These are phyloP conservation scores for Scutellaria minor DNA, from an alignment of 257 asterid genomes.

Conservation along the genomic window DNA sequence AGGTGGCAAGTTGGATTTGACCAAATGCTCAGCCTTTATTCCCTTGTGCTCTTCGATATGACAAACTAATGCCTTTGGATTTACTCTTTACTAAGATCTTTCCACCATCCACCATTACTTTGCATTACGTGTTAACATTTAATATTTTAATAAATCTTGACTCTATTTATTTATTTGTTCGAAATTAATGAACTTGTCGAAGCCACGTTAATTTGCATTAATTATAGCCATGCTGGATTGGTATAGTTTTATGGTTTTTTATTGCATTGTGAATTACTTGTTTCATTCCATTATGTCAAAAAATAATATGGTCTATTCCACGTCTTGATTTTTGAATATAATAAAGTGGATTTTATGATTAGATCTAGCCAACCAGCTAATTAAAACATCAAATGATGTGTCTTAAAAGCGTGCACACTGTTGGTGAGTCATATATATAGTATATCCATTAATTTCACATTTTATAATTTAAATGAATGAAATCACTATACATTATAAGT, in stretches of 20 bases:
- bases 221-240: neutral
- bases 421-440: no score
- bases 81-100: conserved; percentile 46
- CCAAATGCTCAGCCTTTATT: conserved; percentile 30
- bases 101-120: conserved; percentile 25
- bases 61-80: conserved; percentile 41
- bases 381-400: no score
- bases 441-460: no score
- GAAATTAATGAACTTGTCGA: conserved; percentile 26
- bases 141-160: neutral
- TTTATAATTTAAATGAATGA: no score
- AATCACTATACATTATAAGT: no score
- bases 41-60: conserved; percentile 39
- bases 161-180: neutral
- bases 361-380: neutral
- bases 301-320: neutral
- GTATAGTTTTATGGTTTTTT: neutral
- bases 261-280: neutral
- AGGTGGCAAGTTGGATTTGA: conserved; percentile 38
- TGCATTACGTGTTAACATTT: conserved; percentile 11
- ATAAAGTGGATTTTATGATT: neutral
- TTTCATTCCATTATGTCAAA: neutral
- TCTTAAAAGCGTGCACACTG: no score
- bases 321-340: no score
- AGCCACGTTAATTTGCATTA: conserved; percentile 20